Conservation (phyloP, 768 basidiomycete genomes). For the Pisolithus marmoratus region DNA sequence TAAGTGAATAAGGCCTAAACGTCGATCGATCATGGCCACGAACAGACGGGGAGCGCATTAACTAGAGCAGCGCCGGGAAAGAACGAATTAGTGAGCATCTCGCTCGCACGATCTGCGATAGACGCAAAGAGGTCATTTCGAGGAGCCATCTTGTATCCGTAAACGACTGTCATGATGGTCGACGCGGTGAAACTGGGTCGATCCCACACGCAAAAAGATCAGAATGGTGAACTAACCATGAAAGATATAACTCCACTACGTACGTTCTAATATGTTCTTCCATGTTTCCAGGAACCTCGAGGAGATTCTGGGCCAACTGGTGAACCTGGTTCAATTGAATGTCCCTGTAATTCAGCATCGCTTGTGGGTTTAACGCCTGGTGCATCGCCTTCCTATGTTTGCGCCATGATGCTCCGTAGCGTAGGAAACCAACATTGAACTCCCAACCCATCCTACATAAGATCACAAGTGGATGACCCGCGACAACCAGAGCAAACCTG, state of each 20-base stretch:
- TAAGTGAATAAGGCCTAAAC: not conserved
- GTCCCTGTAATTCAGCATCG: slow-evolving; percentile 22
- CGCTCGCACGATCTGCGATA: slow-evolving; percentile 26
- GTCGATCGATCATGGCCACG: slow-evolving; percentile 1
- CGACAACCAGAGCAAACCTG: not conserved
- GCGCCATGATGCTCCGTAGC: slow-evolving; percentile 35
- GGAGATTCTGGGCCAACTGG: slow-evolving; percentile 27
- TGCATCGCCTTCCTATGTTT: slow-evolving; percentile 33
- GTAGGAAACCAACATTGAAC: slow-evolving; percentile 31
- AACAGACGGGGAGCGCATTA: slow-evolving; percentile 25
- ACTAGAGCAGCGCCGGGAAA: slow-evolving; percentile 29
- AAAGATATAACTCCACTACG: not conserved
- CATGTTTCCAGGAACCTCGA: slow-evolving; percentile 23
- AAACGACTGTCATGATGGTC: slow-evolving; percentile 28
- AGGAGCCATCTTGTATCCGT: slow-evolving; percentile 30
- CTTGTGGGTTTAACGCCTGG: slow-evolving; percentile 30
- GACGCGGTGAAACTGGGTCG: slow-evolving; percentile 21
- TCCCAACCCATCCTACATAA: slow-evolving; percentile 33
- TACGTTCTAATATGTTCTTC: slow-evolving; percentile 18
- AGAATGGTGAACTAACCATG: not conserved
- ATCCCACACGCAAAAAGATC: not conserved
- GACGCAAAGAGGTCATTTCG: slow-evolving; percentile 26
- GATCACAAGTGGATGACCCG: not conserved
- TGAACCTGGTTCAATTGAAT: slow-evolving; percentile 29
- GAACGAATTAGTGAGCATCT: slow-evolving; percentile 21